Percentiles rank a stretch among this genome's conserved stretches.
phyloP scores from a whole-genome alignment of 768 basidiomycete genomes.

The Mycena chlorophos region DNA sequence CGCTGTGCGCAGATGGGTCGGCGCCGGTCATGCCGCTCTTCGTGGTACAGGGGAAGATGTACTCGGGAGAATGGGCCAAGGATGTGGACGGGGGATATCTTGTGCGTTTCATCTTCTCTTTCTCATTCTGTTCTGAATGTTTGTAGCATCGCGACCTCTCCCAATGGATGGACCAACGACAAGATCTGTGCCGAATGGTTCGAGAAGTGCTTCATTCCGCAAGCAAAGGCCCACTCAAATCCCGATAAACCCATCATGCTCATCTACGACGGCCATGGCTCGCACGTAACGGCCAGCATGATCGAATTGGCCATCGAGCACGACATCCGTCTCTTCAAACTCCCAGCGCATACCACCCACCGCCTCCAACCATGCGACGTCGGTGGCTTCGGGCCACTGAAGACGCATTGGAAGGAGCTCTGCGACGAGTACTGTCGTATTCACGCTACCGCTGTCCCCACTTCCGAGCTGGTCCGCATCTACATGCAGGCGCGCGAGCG shows the following conservation, averaged over 20 bases:
- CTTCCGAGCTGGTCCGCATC: neutral
- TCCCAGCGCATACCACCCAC: constrained; percentile 46
- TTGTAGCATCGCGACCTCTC: constrained; percentile 33
- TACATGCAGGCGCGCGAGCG: neutral
- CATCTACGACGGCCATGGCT: constrained; percentile 46
- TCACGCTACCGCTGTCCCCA: neutral
- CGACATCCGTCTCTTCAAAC: constrained; percentile 34
- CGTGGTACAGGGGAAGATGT: too few species aligned
- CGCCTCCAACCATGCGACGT: constrained; percentile 47
- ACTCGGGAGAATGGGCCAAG: too few species aligned
- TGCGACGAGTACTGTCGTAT: constrained; percentile 25
- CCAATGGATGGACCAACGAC: constrained; percentile 46
- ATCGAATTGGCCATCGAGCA: constrained; percentile 28
- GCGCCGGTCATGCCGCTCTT: too few species aligned
- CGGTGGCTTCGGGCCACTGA: constrained; percentile 40
- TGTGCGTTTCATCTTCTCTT: constrained; percentile 8
- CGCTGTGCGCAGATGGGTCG: too few species aligned
- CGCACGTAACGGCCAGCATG: constrained; percentile 33
- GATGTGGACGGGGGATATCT: constrained; percentile 23
- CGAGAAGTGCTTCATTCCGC: constrained; percentile 37
- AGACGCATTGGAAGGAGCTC: constrained; percentile 29
- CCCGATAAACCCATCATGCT: constrained; percentile 38
- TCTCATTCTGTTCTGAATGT: constrained; percentile 10
- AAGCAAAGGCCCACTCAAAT: constrained; percentile 28
- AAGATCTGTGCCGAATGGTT: constrained; percentile 40